Evolutionary conservation across 164 flowering plant species (phyloP).

Genomic region (Liriodendron chinense): DNA sequence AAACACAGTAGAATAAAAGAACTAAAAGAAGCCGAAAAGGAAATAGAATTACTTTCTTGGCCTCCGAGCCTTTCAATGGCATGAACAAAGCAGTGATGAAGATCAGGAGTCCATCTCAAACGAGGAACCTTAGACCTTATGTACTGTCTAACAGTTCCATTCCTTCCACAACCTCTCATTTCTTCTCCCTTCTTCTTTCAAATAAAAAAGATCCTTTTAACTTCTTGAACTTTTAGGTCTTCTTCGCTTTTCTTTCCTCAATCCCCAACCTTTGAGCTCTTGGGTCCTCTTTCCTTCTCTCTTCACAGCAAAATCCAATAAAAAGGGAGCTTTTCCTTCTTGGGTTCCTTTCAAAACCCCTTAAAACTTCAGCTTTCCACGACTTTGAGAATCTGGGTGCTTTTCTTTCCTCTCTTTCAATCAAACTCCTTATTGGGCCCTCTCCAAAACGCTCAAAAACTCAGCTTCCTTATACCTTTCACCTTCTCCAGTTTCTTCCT

Average conservation of each 20-base stretch:
- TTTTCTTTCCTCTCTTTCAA: not conserved
- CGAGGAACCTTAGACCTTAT: conserved; percentile 80
- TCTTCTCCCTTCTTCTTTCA: not conserved
- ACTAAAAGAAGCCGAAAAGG: not conserved
- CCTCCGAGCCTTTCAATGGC: conserved; percentile 93
- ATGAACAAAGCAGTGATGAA: conserved; percentile 75
- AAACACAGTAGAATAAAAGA: not conserved
- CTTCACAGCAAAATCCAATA: not conserved
- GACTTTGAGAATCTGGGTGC: conserved; percentile 1
- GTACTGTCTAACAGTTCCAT: conserved; percentile 70
- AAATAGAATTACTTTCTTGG: conserved; percentile 56
- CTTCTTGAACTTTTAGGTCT: not conserved
- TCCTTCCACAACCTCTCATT: conserved; percentile 69
- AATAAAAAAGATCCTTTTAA: not conserved
- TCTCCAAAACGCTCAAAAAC: not conserved
- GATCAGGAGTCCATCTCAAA: conserved; percentile 87
- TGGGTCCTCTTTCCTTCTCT: not conserved
- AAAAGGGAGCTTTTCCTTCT: not conserved
- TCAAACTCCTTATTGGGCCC: not conserved
- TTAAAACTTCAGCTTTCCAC: not conserved
- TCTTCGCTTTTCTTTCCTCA: not conserved
- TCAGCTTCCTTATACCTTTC: not conserved
- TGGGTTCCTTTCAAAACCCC: not conserved
- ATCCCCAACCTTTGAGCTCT: not conserved
- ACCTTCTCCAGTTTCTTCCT: not conserved